Percentiles rank a stretch among this genome's conserved stretches.
Conservation (phyloP, 805 yeast genomes). For the Pichia rugopelliculosa region DNA sequence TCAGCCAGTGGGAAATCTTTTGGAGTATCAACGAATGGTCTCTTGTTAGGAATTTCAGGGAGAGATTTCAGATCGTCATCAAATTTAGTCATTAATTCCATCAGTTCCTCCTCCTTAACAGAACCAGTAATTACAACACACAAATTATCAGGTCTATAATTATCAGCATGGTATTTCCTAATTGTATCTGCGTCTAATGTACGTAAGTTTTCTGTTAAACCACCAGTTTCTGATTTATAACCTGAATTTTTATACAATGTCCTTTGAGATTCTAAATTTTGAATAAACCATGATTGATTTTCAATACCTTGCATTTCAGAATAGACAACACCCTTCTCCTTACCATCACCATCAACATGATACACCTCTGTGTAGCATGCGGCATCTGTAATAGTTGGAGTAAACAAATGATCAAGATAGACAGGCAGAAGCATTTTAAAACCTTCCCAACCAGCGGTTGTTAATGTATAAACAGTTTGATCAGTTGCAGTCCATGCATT, state of each 20-base stretch:
- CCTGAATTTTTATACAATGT: constrained; percentile 59
- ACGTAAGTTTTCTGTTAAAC: constrained; percentile 70
- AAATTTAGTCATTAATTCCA: constrained; percentile 51
- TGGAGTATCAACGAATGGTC: constrained; percentile 79
- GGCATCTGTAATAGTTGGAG: constrained; percentile 82
- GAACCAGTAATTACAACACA: constrained; percentile 82
- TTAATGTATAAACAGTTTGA: constrained; percentile 86
- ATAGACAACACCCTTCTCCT: constrained; percentile 94
- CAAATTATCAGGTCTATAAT: constrained; percentile 78
- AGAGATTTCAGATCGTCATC: constrained; percentile 48
- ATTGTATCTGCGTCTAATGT: constrained; percentile 66
- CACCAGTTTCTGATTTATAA: constrained; percentile 92
- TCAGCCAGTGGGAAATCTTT: constrained; percentile 35
- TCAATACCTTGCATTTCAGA: constrained; percentile 96
- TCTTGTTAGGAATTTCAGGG: constrained; percentile 31
- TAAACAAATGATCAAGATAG: constrained; percentile 77
- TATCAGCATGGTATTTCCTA: constrained; percentile 58
- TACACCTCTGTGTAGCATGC: constrained; percentile 93
- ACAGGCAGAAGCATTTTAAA: constrained; percentile 78
- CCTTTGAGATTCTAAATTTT: constrained; percentile 54
- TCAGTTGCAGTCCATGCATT: constrained; percentile 98
- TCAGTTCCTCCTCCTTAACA: constrained; percentile 66
- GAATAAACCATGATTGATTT: constrained; percentile 62
- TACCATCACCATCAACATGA: constrained; percentile 84
- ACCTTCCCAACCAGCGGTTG: constrained; percentile 96